A percentile compares a stretch with the other conserved stretches of the same genome.
These are phyloP conservation scores for Colletotrichum chlorophyti DNA, from an alignment of 2,329 filamentous ascomycete genomes.

Conservation along the genomic window DNA sequence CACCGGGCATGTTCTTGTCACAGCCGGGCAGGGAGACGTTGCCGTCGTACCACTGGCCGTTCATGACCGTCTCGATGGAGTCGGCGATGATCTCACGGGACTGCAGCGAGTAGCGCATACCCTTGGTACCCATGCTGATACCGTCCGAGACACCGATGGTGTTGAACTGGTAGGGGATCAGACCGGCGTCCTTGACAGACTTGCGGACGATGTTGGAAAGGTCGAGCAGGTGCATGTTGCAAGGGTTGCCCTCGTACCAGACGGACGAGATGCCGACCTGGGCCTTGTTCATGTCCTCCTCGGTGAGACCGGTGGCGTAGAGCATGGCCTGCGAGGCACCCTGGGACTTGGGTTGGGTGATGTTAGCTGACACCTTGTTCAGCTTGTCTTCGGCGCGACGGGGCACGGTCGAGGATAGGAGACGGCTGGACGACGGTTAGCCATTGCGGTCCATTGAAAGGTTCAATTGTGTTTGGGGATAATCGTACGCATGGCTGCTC, in stretches of 20 bases:
- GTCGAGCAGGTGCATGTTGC: constrained; percentile 98
- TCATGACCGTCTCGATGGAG: constrained; percentile 98
- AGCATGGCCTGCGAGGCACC: constrained; percentile 99
- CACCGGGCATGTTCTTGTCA: constrained; percentile 99
- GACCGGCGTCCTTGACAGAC: constrained; percentile 71
- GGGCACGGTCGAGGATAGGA: constrained; percentile 57
- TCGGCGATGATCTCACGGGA: constrained; percentile 97
- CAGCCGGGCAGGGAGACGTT: constrained; percentile 97
- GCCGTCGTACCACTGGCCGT: constrained; percentile 97
- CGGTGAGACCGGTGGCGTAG: constrained; percentile 88
- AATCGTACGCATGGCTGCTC: constrained; percentile 32
- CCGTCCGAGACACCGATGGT: constrained; percentile 97
- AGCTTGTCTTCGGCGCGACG: constrained; percentile 63
- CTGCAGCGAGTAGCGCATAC: constrained; percentile 95
- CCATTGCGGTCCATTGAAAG: background rate
- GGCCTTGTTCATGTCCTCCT: constrained; percentile 91
- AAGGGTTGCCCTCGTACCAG: constrained; percentile 98
- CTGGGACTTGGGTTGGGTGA: constrained; percentile 98
- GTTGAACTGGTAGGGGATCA: constrained; percentile 97
- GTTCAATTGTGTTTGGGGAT: background rate
- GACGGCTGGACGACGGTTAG: constrained; percentile 47
- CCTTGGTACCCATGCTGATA: constrained; percentile 97
- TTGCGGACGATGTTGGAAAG: constrained; percentile 78
- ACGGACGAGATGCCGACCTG: constrained; percentile 98
- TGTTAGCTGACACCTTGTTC: constrained; percentile 83